Conservation (phyloP, 2,329 filamentous ascomycete genomes). For the Pyrenophora seminiperda region DNA sequence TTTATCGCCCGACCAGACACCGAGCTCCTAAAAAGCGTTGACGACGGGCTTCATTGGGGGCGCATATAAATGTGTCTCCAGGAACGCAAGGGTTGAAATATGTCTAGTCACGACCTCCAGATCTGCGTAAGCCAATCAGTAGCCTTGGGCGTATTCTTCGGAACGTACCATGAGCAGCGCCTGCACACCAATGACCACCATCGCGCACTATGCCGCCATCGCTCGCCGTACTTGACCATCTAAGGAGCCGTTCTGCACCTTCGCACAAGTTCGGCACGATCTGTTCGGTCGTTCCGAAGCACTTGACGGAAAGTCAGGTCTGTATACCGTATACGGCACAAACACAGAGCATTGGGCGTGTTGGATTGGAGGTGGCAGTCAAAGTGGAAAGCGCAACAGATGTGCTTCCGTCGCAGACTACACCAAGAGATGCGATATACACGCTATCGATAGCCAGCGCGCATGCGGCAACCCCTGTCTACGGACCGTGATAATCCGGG, state of each 20-base stretch:
- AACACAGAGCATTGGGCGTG: neutral
- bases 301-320: neutral
- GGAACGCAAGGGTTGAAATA: neutral
- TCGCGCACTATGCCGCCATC: neutral
- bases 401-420: neutral
- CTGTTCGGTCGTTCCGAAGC: neutral
- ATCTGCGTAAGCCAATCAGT: conserved; percentile 1
- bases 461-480: conserved; percentile 5
- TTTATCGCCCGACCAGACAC: conserved; percentile 6
- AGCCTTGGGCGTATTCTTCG: conserved; percentile 3
- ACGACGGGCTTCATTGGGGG: neutral
- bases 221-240: neutral
- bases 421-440: conserved; percentile 8
- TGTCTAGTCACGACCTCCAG: neutral
- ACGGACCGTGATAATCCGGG: conserved; percentile 7
- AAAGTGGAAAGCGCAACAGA: neutral
- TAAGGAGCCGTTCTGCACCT: neutral
- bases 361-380: neutral
- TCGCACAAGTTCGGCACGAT: neutral
- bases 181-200: neutral
- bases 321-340: neutral
- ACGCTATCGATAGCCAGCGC: conserved; percentile 20
- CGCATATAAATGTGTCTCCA: neutral
- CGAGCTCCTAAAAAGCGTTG: conserved; percentile 2
- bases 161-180: neutral